These are phyloP conservation scores for Penicillium nordicum DNA, from an alignment of 2,329 filamentous ascomycete species.

Conservation along the genomic window DNA sequence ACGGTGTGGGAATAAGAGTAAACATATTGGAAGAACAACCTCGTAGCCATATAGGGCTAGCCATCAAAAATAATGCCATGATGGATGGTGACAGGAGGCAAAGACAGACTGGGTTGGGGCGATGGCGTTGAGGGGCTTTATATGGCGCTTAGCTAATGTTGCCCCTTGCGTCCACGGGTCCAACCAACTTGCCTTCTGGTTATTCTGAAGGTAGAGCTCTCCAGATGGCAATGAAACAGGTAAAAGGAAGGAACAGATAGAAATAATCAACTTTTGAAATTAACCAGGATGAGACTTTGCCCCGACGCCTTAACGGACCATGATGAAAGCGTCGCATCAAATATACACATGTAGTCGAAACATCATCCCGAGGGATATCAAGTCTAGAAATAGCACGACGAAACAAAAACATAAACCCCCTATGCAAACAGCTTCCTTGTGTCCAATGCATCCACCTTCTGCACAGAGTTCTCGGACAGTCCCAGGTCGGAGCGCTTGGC, in stretches of 20 bases:
- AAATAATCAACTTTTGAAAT: constrained; percentile 22
- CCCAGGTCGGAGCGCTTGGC: constrained; percentile 75
- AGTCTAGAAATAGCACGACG: constrained; percentile 25
- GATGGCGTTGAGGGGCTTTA: constrained; percentile 3
- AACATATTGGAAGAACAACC: neutral
- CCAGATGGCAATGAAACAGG: neutral
- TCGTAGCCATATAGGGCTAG: constrained; percentile 20
- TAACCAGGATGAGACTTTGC: constrained; percentile 24
- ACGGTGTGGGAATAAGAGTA: neutral
- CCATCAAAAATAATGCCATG: constrained; percentile 22
- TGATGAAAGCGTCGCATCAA: constrained; percentile 33
- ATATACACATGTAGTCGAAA: constrained; percentile 34
- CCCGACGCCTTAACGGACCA: constrained; percentile 36
- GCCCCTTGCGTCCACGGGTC: constrained; percentile 2
- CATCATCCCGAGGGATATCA: constrained; percentile 32
- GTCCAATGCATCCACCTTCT: constrained; percentile 68
- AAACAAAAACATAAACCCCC: constrained; percentile 37
- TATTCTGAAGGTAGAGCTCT: neutral
- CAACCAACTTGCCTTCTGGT: neutral
- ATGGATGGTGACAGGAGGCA: constrained; percentile 12
- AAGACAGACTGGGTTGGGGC: neutral
- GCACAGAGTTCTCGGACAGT: constrained; percentile 61
- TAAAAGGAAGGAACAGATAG: neutral
- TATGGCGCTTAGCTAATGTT: constrained; percentile 14
- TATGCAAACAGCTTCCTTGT: constrained; percentile 65